These are phyloP conservation scores for Amphirosellinia nigrospora DNA, from an alignment of 495 filamentous ascomycete genomes.

Conservation along the genomic window DNA sequence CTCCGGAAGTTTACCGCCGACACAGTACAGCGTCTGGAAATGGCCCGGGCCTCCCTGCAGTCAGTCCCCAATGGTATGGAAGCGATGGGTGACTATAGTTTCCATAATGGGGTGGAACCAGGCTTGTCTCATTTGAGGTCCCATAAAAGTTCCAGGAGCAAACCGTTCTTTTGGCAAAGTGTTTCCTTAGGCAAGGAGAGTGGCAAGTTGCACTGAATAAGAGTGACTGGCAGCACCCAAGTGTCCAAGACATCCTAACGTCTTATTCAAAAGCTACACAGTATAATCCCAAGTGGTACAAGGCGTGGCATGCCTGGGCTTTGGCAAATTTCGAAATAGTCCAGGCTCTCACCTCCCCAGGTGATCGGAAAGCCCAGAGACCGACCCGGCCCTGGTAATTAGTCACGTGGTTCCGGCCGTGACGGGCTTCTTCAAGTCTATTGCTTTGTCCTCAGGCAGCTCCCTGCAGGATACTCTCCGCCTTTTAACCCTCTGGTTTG, in stretches of 20 bases:
- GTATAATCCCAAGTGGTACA: conserved; percentile 94
- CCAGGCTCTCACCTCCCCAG: conserved; percentile 70
- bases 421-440: conserved; percentile 93
- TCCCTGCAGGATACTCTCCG: conserved; percentile 94
- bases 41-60: conserved; percentile 58
- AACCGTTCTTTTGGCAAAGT: conserved; percentile 85
- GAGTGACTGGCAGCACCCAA: conserved; percentile 84
- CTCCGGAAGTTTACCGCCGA: conserved; percentile 82
- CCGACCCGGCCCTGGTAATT: conserved; percentile 67
- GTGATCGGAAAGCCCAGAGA: conserved; percentile 61
- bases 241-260: conserved; percentile 76
- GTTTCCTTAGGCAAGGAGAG: conserved; percentile 92
- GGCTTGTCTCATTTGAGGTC: conserved; percentile 47
- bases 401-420: conserved; percentile 95
- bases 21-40: conserved; percentile 74
- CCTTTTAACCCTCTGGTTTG: conserved; percentile 94
- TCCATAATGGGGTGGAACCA: conserved; percentile 64
- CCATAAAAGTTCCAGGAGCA: conserved; percentile 61
- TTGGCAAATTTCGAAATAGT: conserved; percentile 98
- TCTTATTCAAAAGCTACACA: conserved; percentile 90
- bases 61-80: conserved; percentile 57
- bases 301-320: conserved; percentile 99
- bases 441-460: conserved; percentile 86
- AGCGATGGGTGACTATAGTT: conserved; percentile 56
- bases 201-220: conserved; percentile 85